Evolutionary conservation across 768 basidiomycete species (phyloP), one percentile per base, ranked within the genome.

Genomic region (Termitomyces sp.): DNA sequence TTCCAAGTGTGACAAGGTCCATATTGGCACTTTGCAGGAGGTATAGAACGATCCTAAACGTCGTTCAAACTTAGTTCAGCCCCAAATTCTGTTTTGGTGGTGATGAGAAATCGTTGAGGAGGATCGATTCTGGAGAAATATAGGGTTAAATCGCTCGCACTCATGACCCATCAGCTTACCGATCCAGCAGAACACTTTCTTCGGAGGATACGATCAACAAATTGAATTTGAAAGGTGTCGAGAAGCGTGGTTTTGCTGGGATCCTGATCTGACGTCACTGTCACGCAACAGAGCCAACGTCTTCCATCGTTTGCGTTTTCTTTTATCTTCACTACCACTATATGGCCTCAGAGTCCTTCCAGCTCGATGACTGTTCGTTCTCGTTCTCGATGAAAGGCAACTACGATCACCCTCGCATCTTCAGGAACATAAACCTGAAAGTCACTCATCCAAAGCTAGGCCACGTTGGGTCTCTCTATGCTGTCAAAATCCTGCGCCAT

Each of bases 361-460:
- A n/a, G 9, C 37, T 51, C 8, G 37, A 40, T 11, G 50, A 51
- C 11, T 51, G 50, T 12, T 57, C 45, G 21, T 56, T 52, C 23
- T 47, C 27, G 3, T 51, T 60, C 29, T 46, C 51, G 1, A 41
- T 34, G 12, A 27, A 38, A 25, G 52, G 48, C 16, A 40, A 62
- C 43, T 10, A 31, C 16, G 61, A 62, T 8, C 54, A 50, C 31
- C 59, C 61, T 6, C 43, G 46, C 9, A 46, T 54, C 29, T 43
- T 59, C 34, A 42, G 3, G 12, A 38, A 54, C 37, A 55, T 62
- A 23, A 46, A 38, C 17, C 21, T 62, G 19, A 23, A 62, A 29
- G 55, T 21, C 1, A 57, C n/a, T 14, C 56, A 62, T 40, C 59
- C 53, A 11, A 56, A 59, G 25, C 49, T 57, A 21, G 58, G 61